Conservation (phyloP, 192 early-diverging fungal species). For the Rhizoclosmatium globosum region DNA sequence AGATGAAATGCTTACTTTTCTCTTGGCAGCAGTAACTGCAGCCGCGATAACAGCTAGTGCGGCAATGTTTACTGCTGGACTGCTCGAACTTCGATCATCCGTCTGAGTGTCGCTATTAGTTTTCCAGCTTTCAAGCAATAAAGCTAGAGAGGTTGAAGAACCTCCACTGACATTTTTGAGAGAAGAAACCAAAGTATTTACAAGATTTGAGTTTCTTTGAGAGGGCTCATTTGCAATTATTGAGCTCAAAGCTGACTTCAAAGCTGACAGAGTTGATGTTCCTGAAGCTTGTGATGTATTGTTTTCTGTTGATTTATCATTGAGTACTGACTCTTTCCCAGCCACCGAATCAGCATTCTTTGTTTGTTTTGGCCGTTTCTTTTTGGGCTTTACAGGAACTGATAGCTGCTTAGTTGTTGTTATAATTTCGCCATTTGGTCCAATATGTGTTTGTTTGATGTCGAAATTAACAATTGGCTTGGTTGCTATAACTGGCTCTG, state of each 20-base stretch:
- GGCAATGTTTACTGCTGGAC: conserved; percentile 17
- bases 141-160: conserved; percentile 1
- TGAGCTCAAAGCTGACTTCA: conserved; percentile 10
- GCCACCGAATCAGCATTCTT: neutral
- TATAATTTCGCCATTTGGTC: conserved; percentile 55
- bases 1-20: conserved; percentile 6
- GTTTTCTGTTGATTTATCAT: neutral
- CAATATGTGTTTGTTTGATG: conserved; percentile 54
- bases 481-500: neutral
- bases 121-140: neutral
- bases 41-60: conserved; percentile 29
- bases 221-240: neutral
- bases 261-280: neutral
- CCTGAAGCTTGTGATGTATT: neutral
- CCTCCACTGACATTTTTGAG: neutral
- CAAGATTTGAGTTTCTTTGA: conserved; percentile 4
- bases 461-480: conserved; percentile 49
- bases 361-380: neutral
- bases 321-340: neutral
- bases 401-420: conserved; percentile 50
- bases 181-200: conserved; percentile 4
- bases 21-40: conserved; percentile 25
- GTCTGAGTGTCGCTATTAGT: neutral
- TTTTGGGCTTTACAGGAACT: conserved; percentile 12
- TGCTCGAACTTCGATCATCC: neutral